These are phyloP conservation scores for Colletotrichum sp. DNA, from an alignment of 2,329 filamentous ascomycete species.

Conservation along the genomic window DNA sequence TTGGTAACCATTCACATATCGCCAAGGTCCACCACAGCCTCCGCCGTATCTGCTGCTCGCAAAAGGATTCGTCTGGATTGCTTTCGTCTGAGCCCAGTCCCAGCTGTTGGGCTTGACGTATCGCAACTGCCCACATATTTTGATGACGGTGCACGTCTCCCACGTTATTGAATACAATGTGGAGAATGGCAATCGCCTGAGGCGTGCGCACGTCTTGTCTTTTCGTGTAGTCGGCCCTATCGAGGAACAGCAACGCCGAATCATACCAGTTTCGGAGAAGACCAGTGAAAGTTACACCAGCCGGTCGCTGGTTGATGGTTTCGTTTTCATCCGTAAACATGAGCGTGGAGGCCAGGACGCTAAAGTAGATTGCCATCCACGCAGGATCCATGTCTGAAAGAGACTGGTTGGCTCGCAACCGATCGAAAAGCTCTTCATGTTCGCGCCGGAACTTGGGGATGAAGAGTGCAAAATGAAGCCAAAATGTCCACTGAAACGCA, in stretches of 20 bases:
- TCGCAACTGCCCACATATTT: neutral
- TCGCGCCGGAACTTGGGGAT: neutral
- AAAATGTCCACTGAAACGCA: neutral
- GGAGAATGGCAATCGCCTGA: neutral
- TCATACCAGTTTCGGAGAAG: neutral
- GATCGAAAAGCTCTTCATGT: neutral
- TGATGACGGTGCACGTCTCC: neutral
- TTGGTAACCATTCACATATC: neutral
- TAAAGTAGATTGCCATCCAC: neutral
- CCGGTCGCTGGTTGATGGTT: neutral
- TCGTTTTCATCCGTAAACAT: neutral
- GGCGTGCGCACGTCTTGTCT: neutral
- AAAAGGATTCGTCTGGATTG: neutral
- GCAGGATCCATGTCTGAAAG: neutral
- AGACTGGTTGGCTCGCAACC: neutral
- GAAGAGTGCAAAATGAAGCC: neutral
- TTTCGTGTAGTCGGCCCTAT: neutral
- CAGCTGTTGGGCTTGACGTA: neutral
- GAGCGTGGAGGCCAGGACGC: neutral
- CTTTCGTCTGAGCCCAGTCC: neutral
- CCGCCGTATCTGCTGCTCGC: neutral
- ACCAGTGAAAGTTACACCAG: neutral
- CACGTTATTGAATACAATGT: neutral
- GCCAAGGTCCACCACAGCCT: neutral
- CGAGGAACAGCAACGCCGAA: neutral